Evolutionary conservation across 352 stramenopile genomes (phyloP).

Genomic region (Pseudoperonospora humuli): DNA sequence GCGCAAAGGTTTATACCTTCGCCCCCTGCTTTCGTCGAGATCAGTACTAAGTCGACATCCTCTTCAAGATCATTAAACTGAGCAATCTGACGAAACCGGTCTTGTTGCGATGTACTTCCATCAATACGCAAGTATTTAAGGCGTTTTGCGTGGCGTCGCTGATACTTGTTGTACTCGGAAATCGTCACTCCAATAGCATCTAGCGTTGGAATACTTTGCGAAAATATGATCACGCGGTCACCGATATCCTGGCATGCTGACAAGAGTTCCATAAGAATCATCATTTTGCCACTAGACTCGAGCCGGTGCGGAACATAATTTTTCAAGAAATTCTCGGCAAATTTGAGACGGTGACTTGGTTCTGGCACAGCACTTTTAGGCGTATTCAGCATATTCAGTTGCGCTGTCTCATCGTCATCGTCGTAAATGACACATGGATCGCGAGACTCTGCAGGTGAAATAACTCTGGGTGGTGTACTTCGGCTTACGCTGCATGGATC

Average conservation of each 20-base stretch:
- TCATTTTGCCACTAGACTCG: conserved; percentile 81
- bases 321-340: conserved; percentile 54
- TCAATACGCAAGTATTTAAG: conserved; percentile 75
- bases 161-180: conserved; percentile 41
- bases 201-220: conserved; percentile 82
- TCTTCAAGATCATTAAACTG: conserved; percentile 82
- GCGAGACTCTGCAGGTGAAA: not conserved
- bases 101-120: conserved; percentile 66
- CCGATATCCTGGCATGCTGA: conserved; percentile 52
- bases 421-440: conserved; percentile 4
- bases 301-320: conserved; percentile 47
- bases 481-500: conserved; percentile 16
- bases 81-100: conserved; percentile 71
- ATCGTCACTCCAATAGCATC: conserved; percentile 77
- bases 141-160: conserved; percentile 37
- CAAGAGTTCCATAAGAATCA: conserved; percentile 79
- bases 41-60: conserved; percentile 79
- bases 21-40: conserved; percentile 81
- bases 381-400: conserved; percentile 34
- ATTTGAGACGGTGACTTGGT: conserved; percentile 54
- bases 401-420: conserved; percentile 35
- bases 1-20: conserved; percentile 86
- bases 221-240: conserved; percentile 86
- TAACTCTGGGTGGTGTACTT: not conserved
- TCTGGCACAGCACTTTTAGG: not conserved